Base-by-base conservation (phyloP, 768 basidiomycete genomes). In the Termitomyces sp. region DNA sequence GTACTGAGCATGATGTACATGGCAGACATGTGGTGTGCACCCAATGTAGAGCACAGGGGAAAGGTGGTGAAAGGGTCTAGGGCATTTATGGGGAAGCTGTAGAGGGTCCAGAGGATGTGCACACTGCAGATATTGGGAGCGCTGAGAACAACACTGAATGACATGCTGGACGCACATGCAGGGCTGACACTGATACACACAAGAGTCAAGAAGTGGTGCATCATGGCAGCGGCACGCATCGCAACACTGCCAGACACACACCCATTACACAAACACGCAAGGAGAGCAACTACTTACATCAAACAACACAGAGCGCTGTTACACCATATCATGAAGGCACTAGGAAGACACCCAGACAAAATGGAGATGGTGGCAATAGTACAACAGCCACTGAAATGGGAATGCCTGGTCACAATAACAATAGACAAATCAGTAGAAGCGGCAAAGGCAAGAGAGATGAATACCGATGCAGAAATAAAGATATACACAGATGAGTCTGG, bases 301-400 rank as follows among this genome's bases (percentile, higher is more conserved):
- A n/a, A 33, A 3, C 33, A 9, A 6, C 36, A 62, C 30, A 47
- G 44, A 9, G 55, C 55, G 24, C 65, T 60, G 1, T 55, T 65
- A 3, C 62, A 63, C 22, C 33, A 43, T 35, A 55, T 66, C 11
- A 47, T 61, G 5, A 45, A 43, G 18, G 41, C 43, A 24, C 5
- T 51, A 0, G 50, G 32, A 13, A 13, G 26, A 18, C 41, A 56
- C 8, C 47, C 32, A 2, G 26, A 45, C 0, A 8, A 24, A 0
- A 32, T 44, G 1, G 26, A 52, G 4, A 52, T 3, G 1, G 16
- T 38, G 1, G n/a, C 18, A 13, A 3, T 24, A 0, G n/a, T 43
- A 0, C 3, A 38, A 4, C 11, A 28, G 1, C 40, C 26, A 2
- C 26, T 40, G 11, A 18, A n/a, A 0, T 53, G 26, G 10, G 2